Evolutionary conservation across 768 basidiomycete species (phyloP).

Genomic region (Rhizopogon vinicolor): DNA sequence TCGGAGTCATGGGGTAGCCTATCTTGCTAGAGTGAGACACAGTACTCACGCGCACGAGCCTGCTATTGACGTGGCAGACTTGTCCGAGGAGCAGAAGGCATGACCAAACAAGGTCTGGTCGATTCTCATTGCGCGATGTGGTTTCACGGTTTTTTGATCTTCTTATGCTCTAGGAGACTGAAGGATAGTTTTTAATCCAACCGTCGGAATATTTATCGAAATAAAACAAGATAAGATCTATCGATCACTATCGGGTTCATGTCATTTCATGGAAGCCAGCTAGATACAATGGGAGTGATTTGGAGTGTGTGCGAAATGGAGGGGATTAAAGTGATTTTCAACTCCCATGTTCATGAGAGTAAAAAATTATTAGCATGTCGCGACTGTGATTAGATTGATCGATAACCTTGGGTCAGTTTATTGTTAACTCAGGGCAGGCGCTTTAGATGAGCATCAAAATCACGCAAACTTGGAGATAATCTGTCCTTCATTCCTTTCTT

Average conservation of each 20-base stretch:
- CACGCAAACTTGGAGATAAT: constrained; percentile 5
- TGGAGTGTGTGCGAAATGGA: constrained; percentile 6
- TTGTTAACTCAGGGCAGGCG: constrained; percentile 30
- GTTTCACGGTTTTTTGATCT: neutral
- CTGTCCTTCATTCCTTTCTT: constrained; percentile 11
- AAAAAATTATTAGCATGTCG: neutral
- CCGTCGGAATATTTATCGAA: neutral
- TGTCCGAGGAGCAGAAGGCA: constrained; percentile 30
- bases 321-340: neutral
- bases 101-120: neutral
- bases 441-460: constrained; percentile 22
- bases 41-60: constrained; percentile 21
- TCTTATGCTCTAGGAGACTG: neutral
- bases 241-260: too few species aligned
- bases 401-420: constrained; percentile 3
- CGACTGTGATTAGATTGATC: constrained; percentile 14
- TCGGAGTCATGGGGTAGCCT: too few species aligned
- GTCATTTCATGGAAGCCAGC: neutral
- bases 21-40: too few species aligned
- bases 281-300: neutral
- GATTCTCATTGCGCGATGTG: neutral
- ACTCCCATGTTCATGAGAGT: constrained; percentile 17
- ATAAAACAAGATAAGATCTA: too few species aligned
- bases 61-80: constrained; percentile 36
- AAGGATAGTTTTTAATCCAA: neutral